Conservation (phyloP, 306 rosid genomes). For the Abrus pulchellus region DNA sequence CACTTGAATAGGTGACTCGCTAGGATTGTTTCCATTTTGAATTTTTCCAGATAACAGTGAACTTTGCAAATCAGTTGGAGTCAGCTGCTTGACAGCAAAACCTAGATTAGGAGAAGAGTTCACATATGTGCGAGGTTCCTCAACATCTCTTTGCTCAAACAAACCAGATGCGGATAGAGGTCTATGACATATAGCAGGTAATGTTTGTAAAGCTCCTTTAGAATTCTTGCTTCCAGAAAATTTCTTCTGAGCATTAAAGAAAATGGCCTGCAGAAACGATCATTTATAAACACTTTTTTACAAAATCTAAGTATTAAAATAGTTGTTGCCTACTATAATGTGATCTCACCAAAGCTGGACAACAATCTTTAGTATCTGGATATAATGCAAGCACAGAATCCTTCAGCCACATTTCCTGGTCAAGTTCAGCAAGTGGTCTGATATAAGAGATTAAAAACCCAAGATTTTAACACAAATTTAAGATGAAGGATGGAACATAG, state of each 20-base stretch:
- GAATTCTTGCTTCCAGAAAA: slow-evolving; percentile 63
- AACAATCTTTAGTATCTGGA: slow-evolving; percentile 80
- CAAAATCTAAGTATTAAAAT: slow-evolving; percentile 42
- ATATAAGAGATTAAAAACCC: slow-evolving; percentile 57
- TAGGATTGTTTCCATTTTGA: slow-evolving; percentile 52
- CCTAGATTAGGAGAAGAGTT: slow-evolving; percentile 77
- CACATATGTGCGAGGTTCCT: slow-evolving; percentile 66
- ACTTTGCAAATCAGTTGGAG: slow-evolving; percentile 78
- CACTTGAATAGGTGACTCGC: slow-evolving; percentile 70
- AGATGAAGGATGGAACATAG: slow-evolving; percentile 40
- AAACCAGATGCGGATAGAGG: slow-evolving; percentile 67
- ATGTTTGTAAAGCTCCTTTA: slow-evolving; percentile 58
- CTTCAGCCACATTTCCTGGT: slow-evolving; percentile 96
- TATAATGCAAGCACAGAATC: slow-evolving; percentile 78
- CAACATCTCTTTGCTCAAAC: slow-evolving; percentile 69
- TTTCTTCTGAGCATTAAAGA: slow-evolving; percentile 77
- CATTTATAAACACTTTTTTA: slow-evolving; percentile 33
- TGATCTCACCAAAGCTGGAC: slow-evolving; percentile 86
- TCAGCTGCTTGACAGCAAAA: slow-evolving; percentile 81
- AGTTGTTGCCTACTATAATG: slow-evolving; percentile 35
- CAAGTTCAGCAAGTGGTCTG: slow-evolving; percentile 63
- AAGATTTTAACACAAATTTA: slow-evolving; percentile 46
- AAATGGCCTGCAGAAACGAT: slow-evolving; percentile 72
- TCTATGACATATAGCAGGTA: slow-evolving; percentile 67
- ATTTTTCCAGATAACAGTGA: slow-evolving; percentile 70